Base-by-base conservation (phyloP, 2,329 filamentous ascomycete genomes). In the Venturia oleaginea region DNA sequence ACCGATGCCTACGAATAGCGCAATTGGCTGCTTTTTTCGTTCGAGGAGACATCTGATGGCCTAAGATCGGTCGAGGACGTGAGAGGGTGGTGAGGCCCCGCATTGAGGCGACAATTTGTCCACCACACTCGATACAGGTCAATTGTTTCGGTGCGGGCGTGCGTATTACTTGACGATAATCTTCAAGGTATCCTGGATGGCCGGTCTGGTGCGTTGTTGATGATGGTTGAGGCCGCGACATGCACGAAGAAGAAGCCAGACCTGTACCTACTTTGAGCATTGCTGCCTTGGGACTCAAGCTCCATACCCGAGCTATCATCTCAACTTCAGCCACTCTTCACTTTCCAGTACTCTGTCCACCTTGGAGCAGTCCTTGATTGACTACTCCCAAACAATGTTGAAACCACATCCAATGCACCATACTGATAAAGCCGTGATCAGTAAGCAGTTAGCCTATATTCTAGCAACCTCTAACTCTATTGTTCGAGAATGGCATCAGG, bases 401-500 rank as follows among this genome's bases (percentile, higher is more conserved):
- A 30, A 54, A 7, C 24, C 24, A 30, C 13, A 4, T 17, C 15
- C 10, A 17, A 15, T 54, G 48, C 27, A 32, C 24, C 15, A 19
- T 30, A 54, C 48, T 54, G 48, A 54, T 24, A 54, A 54, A 17
- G 24, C 48, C 15, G 24, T 54, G 48, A 54, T 54, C 48, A 54
- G 48, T 54, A 54, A 54, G 48, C 48, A 54, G 11, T 5, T 32
- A 13, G 24, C 2, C 5, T 17, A 5, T 30, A 32, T 54, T 5
- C 11, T 30, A 54, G 48, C 48, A 48, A 54, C 10, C 48, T 30
- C 2, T 30, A 54, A 80, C 78, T 4, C 67, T 81, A 67, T 76
- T 83, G 64, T 75, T 83, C 51, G 79, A 82, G 68, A 79, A 78
- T 67, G 77, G 78, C 30, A 72, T 75, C 30, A 77, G 76, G 80